A percentile compares a stretch with the other conserved stretches of the same genome.
Evolutionary conservation across 2,329 filamentous ascomycete species (phyloP).

Genomic region (Raffaelea ambrosiae): DNA sequence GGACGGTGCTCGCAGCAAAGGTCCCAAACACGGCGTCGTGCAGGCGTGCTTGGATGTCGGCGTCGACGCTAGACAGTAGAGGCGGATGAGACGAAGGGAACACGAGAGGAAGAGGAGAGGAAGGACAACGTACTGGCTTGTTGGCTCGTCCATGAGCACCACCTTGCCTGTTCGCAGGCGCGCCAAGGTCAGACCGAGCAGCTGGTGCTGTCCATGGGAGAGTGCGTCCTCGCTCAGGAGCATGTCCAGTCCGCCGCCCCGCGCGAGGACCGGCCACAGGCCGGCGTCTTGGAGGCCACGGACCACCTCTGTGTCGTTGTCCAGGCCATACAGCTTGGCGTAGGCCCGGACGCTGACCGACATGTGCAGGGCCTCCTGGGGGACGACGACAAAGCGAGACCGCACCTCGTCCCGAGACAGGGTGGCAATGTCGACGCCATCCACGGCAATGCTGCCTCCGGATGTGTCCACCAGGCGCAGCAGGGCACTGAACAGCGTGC

Average conservation of each 20-base stretch:
- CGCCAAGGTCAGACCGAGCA: constrained; percentile 85
- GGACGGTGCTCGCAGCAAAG: too few relatives aligned
- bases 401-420: constrained; percentile 18
- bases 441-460: constrained; percentile 31
- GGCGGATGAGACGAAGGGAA: too few relatives aligned
- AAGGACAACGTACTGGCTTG: too few relatives aligned
- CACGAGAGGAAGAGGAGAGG: too few relatives aligned
- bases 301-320: neutral
- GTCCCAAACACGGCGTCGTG: too few relatives aligned
- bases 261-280: neutral
- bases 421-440: constrained; percentile 27
- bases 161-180: constrained; percentile 82
- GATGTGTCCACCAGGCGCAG: constrained; percentile 36
- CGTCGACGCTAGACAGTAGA: constrained; percentile 97
- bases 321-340: too few relatives aligned
- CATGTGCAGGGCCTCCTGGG: constrained; percentile 24
- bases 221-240: constrained; percentile 29
- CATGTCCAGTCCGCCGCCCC: neutral
- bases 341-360: too few relatives aligned
- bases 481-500: constrained; percentile 24
- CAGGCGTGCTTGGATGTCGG: constrained; percentile 63
- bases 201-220: constrained; percentile 89
- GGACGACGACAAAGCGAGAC: constrained; percentile 28
- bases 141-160: constrained; percentile 96
- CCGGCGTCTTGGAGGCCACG: neutral